Evolutionary conservation across 2,329 filamentous ascomycete genomes (phyloP).

Genomic region (Diaporthe sp.): DNA sequence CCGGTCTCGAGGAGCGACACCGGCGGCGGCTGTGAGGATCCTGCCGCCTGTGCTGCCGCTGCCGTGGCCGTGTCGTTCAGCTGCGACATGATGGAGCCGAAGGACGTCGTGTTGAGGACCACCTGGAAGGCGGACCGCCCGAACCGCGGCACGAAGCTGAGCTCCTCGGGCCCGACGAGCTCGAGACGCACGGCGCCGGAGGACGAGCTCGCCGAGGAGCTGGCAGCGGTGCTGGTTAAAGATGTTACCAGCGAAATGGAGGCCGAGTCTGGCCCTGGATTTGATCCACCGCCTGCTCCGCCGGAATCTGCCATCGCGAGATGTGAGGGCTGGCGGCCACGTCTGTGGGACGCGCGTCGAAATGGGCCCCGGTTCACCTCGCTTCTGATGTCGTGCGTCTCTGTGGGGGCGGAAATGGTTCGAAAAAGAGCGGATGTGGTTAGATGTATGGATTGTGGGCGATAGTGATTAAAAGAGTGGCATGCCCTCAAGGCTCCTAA

Average conservation of each 20-base stretch:
- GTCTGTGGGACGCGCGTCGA: slow-evolving; percentile 19
- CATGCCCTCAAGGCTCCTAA: slow-evolving; percentile 8
- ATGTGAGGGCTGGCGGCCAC: slow-evolving; percentile 2
- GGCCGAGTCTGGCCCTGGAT: neutral
- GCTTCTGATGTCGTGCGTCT: neutral
- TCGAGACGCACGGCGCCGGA: slow-evolving; percentile 11
- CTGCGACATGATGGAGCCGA: slow-evolving; percentile 32
- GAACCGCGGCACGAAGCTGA: slow-evolving; percentile 36
- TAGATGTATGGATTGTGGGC: neutral
- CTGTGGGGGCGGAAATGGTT: neutral
- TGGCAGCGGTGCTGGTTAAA: neutral
- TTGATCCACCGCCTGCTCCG: slow-evolving; percentile 17
- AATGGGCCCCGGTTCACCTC: neutral
- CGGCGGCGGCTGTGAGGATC: neutral
- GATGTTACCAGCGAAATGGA: neutral
- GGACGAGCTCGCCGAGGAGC: neutral
- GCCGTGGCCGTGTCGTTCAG: slow-evolving; percentile 14
- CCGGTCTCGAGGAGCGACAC: slow-evolving; percentile 33
- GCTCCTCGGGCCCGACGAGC: slow-evolving; percentile 33
- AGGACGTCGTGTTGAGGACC: slow-evolving; percentile 38
- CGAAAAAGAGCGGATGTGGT: slow-evolving; percentile 11
- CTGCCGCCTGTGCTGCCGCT: neutral
- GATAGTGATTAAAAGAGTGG: slow-evolving; percentile 1
- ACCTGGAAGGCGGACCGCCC: slow-evolving; percentile 36
- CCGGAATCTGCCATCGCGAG: slow-evolving; percentile 2